Base-by-base conservation (phyloP, 2,329 filamentous ascomycete species). In the Cytospora chrysosperma region DNA sequence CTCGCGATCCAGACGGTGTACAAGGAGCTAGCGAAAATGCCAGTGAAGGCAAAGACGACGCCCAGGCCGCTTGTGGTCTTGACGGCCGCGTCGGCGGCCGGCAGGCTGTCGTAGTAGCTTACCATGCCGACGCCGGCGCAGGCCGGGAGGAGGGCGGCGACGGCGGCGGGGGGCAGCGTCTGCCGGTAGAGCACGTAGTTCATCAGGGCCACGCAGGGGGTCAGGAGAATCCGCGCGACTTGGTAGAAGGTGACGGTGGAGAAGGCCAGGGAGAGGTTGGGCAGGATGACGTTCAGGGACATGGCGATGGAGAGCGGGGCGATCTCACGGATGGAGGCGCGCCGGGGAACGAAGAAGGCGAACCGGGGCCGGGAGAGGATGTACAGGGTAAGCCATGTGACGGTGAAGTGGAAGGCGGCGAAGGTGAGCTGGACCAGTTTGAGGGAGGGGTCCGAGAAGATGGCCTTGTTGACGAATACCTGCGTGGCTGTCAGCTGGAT, bases 171-270 rank as follows among this genome's bases (percentile, higher is more conserved):
- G 8, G 87, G 85, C 13, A 90, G 79, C 0, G 78, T 82, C 28
- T 82, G 77, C 66, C 78, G 75, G 75, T 88, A 88, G 34, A 90
- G 76, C 26, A 86, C 71, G 68, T 79, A 88, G 74, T 90, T 89
- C 79, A 90, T 85, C 19, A 84, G 72, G 5, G 86, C 87, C 24
- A 89, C 86, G 51, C 80, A 81, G 3, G 88, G 88, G 1, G 88
- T 90, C 30, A 90, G 80, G 15, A 90, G 78, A 64, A 90, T 88
- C 27, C 87, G 83, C 5, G 85, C 86, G 56, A 90, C 83, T 73
- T 91, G 88, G 73, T 90, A 90, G 72, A 90, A 90, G 50, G 86
- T 87, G 50, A 90, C 84, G 57, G 83, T 84, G 26, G 87, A 89
- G 72, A 85, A 88, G 32, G 87, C 87, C 51, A 91, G 78, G 1